A percentile compares a stretch with the other conserved stretches of the same genome.
phyloP scores from a whole-genome alignment of 495 filamentous ascomycete species.

The Hypoxylon lienhwacheense region DNA sequence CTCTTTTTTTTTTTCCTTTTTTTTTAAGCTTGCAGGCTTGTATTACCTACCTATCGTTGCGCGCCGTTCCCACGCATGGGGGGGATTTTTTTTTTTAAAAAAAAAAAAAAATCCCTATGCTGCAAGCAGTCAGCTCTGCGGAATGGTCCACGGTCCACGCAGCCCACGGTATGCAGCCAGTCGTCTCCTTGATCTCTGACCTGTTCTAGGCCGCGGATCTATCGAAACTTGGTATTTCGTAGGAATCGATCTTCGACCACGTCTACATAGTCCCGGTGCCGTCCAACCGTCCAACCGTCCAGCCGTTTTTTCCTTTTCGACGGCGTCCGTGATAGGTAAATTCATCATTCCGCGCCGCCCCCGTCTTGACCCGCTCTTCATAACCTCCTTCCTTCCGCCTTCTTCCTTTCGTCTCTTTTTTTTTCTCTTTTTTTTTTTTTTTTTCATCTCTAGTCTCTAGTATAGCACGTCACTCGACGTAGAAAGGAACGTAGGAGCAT shows the following conservation, averaged over 20 bases:
- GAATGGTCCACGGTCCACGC: slow-evolving; percentile 15
- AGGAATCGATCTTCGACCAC: neutral
- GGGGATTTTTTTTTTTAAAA: no score
- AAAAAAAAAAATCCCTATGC: no score
- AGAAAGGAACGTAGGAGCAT: no score
- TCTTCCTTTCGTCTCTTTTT: no score
- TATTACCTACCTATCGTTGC: slow-evolving; percentile 18
- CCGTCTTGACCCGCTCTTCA: no score
- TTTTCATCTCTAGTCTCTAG: no score
- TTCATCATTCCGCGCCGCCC: neutral
- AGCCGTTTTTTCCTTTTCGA: neutral
- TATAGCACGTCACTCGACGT: no score
- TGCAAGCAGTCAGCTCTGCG: no score
- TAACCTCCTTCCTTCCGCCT: no score
- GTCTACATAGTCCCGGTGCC: slow-evolving; percentile 10
- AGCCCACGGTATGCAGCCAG: slow-evolving; percentile 6
- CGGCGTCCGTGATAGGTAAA: neutral
- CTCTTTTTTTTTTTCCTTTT: neutral
- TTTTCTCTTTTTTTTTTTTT: no score
- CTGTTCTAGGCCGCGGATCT: slow-evolving; percentile 22
- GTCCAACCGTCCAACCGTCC: slow-evolving; percentile 14
- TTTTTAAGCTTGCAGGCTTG: slow-evolving; percentile 1
- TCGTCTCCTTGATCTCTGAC: no score
- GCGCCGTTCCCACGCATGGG: slow-evolving; percentile 28
- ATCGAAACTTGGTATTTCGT: slow-evolving; percentile 18